phyloP scores from a whole-genome alignment of 1,284 basidiomycete species.

The Cutaneotrichosporon dermatis region DNA sequence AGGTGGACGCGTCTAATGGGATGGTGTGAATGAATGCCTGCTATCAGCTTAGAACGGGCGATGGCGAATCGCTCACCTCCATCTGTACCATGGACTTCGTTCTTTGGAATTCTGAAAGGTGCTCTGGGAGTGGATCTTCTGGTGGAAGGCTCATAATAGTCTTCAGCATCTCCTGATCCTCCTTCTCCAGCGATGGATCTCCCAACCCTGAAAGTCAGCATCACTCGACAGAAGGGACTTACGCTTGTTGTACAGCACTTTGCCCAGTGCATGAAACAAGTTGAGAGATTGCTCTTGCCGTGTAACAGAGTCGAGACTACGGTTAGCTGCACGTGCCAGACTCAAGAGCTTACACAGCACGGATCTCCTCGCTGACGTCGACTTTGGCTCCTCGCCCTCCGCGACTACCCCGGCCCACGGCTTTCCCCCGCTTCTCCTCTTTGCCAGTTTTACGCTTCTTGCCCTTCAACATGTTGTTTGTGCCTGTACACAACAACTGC shows the following conservation, averaged over 20 bases:
- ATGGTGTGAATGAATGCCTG: constrained; percentile 62
- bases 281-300: constrained; percentile 77
- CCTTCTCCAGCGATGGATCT: constrained; percentile 36
- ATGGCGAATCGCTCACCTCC: constrained; percentile 59
- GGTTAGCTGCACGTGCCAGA: no score
- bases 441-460: constrained; percentile 22
- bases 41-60: not conserved
- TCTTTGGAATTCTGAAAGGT: constrained; percentile 62
- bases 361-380: constrained; percentile 42
- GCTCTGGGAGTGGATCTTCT: constrained; percentile 54
- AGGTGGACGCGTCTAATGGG: constrained; percentile 82
- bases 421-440: constrained; percentile 10
- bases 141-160: constrained; percentile 43
- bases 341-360: constrained; percentile 42
- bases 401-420: constrained; percentile 19
- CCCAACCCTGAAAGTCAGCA: constrained; percentile 29
- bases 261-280: constrained; percentile 89
- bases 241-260: constrained; percentile 94
- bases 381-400: constrained; percentile 39
- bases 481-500: constrained; percentile 60
- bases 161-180: constrained; percentile 31
- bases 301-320: constrained; percentile 64
- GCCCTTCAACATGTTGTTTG: not conserved
- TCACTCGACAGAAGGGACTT: constrained; percentile 31
- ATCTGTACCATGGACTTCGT: constrained; percentile 70